Conservation (phyloP, 805 yeast species). For the Candida pseudofarinosa region DNA sequence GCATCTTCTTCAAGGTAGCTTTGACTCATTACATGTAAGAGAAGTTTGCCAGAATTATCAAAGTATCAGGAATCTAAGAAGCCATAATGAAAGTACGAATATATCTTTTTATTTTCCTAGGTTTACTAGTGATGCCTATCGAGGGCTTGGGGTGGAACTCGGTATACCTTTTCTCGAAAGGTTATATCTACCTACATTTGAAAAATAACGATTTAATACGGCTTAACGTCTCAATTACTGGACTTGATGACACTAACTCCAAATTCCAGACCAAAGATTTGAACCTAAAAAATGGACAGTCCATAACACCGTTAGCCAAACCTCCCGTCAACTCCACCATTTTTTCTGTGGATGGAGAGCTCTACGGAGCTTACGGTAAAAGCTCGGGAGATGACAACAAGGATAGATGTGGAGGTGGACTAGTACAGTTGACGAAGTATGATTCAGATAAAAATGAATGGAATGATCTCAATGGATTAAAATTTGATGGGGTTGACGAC, state of each 20-base stretch:
- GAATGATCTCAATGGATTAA: constrained; percentile 14
- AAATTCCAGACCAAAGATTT: constrained; percentile 10
- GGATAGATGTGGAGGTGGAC: constrained; percentile 25
- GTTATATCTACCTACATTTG: constrained; percentile 32
- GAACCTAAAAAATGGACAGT: constrained; percentile 18
- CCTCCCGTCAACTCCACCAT: constrained; percentile 33
- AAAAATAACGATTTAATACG: constrained; percentile 33
- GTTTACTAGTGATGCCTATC: background rate
- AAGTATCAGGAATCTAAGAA: too few relatives aligned
- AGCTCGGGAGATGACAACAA: background rate
- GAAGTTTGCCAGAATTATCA: too few relatives aligned
- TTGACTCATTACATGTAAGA: too few relatives aligned
- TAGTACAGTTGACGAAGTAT: constrained; percentile 19
- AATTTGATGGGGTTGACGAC: constrained; percentile 22
- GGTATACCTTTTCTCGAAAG: constrained; percentile 30
- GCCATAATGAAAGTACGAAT: background rate
- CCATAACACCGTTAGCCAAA: constrained; percentile 15
- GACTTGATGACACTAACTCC: constrained; percentile 13
- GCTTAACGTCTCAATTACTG: constrained; percentile 33
- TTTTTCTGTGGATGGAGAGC: constrained; percentile 21
- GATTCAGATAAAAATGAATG: constrained; percentile 15
- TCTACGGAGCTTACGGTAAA: constrained; percentile 25
- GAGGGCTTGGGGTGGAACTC: constrained; percentile 25
- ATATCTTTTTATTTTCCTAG: background rate
- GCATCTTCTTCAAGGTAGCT: too few relatives aligned